Evolutionary conservation across 176 grass and related monocot species (phyloP), one percentile per base, ranked within the genome.

Genomic region (Tuctoria greenei): DNA sequence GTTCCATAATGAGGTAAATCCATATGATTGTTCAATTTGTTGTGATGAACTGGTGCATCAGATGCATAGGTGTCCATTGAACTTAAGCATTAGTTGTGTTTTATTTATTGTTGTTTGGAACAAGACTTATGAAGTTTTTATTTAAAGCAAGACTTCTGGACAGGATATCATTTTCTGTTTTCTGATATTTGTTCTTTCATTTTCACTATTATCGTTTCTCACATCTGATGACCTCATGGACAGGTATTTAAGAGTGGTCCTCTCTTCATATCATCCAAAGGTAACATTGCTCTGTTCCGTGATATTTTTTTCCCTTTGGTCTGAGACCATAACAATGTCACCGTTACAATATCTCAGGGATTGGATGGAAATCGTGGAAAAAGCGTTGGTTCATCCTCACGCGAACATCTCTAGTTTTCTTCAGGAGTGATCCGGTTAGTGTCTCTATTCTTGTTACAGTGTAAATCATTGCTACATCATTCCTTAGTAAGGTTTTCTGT

Each of bases 331-430:
- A 81, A 21, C 54, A 6, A 39, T 35, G 42, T 64, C 68, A 27
- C 46, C 46, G 18, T 54, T 65, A 54, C 61, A 54, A 77, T 65
- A 24, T 66, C 86, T 61, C 81, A 99, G 96, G 92, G 87, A 95
- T 99, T 24, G 96, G 96, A 77, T 99, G 96, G 96, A 99, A 99
- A 85, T 95, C 89, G 77, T 99, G 96, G 96, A 99, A 99, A 74
- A 99, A 92, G 31, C 96, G 96, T 61, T 99, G 96, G 96, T 99
- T 99, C 68, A 95, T 99, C 71, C 96, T 99, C 79, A 99, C 89
- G 17, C 87, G 96, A 62, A 90, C 96, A 41, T 99, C 96, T 18
- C 66, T 99, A 64, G 87, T 99, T 85, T 99, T 99, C 92, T 95
- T 99, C 87, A 99, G 95, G 81, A 99, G 78, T 67, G 96, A 99